phyloP scores from a whole-genome alignment of 257 asterid species.

The Solanum phureja region DNA sequence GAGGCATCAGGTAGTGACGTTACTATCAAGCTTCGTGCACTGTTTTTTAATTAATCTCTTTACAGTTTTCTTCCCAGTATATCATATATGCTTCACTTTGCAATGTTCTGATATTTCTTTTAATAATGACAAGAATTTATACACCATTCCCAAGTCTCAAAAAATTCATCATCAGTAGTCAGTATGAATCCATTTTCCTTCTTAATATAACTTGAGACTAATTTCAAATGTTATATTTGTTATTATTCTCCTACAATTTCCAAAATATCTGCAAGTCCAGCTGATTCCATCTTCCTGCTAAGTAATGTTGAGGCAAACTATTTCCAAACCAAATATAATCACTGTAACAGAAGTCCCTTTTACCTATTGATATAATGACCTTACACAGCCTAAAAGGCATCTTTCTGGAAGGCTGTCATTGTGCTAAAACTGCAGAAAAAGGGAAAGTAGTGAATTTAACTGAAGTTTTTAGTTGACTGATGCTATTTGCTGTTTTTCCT shows the following conservation, averaged over 20 bases:
- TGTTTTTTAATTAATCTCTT: neutral
- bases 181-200: neutral
- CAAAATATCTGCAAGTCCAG: neutral
- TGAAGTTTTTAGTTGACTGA: neutral
- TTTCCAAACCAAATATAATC: neutral
- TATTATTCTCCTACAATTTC: neutral
- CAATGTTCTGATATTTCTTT: neutral
- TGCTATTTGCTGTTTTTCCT: neutral
- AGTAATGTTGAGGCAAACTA: neutral
- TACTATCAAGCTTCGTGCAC: neutral
- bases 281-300: neutral
- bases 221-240: neutral
- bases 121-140: neutral
- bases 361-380: neutral
- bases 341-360: neutral
- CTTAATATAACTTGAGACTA: neutral
- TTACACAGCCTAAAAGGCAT: neutral
- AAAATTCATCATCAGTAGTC: neutral
- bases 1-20: slow-evolving; percentile 34
- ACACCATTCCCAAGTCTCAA: neutral
- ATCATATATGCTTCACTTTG: neutral
- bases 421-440: neutral
- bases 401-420: neutral
- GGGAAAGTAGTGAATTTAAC: neutral
- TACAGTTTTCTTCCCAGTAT: neutral